Evolutionary conservation across 2,329 filamentous ascomycete genomes (phyloP), one percentile per base, ranked within the genome.

Genomic region (Lanzia echinophila): DNA sequence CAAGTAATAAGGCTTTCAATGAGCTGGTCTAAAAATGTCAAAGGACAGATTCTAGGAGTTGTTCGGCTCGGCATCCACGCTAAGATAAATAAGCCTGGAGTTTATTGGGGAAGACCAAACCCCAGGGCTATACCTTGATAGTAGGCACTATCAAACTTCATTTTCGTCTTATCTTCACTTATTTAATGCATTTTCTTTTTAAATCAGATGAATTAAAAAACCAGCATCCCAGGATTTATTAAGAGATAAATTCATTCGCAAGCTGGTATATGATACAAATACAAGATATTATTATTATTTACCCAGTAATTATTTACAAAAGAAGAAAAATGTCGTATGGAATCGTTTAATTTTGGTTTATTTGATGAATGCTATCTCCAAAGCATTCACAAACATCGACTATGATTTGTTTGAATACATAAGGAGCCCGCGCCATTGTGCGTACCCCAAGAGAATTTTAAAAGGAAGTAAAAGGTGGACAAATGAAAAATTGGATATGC

Each of bases 391-490:
- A 32, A 38, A 53, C 22, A 34, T 36, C 47, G 43, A 49, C 59
- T 38, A 55, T 62, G 56, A 58, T 58, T 60, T 61, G 58, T 60
- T 63, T 54, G 52, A 65, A n/a, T 61, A 65, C 55, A 57, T 52
- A 43, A 60, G 60, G 53, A 47, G 59, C 54, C 56, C 54, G 58
- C 55, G 53, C 54, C 48, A 55, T 52, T 54, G 7, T 58, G 58
- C 57, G 61, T 61, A 58, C 43, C 50, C 34, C 10, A 45, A 47
- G 58, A 50, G 41, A 41, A 36, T 54, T 59, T 53, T 58, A 52
- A 60, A 47, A n/a, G 38, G 41, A 53, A 24, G 31, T 31, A 32
- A 56, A 60, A 62, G 46, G 54, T 58, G 36, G 60, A 65, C 59
- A 66, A 65, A 65, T 52, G 61, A 65, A 66, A 59, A 48, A 20